A percentile compares a stretch with the other conserved stretches of the same genome.
Conservation (phyloP, 2,329 filamentous ascomycete species). For the Colletotrichum ledebouriae region DNA sequence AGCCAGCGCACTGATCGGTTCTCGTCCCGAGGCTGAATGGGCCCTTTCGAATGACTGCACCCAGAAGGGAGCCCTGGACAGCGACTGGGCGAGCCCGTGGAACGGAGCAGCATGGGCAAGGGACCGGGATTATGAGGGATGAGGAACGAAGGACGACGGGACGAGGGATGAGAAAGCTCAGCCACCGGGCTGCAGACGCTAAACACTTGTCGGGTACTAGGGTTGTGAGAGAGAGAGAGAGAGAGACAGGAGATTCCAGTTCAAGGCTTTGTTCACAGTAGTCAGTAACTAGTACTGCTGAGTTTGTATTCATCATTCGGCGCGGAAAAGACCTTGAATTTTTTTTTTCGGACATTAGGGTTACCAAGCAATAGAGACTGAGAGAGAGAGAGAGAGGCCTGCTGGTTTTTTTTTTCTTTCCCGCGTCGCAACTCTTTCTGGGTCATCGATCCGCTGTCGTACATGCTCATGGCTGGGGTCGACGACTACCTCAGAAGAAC, state of each 20-base stretch:
- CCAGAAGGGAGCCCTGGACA: conserved; percentile 15
- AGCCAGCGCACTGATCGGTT: conserved; percentile 33
- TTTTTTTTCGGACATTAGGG: no score
- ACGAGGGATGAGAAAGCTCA: conserved; percentile 2
- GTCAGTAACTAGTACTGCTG: no score
- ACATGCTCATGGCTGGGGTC: neutral
- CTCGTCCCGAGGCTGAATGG: conserved; percentile 10
- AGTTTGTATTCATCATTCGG: no score
- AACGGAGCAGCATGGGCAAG: conserved; percentile 16
- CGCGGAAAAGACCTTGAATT: no score
- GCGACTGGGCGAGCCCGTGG: conserved; percentile 15
- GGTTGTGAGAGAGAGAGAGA: neutral
- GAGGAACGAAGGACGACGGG: conserved; percentile 1
- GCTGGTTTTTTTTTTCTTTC: no score
- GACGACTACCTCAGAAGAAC: neutral
- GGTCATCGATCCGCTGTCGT: no score
- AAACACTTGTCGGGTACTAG: conserved; percentile 7
- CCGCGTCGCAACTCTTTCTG: no score
- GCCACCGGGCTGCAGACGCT: conserved; percentile 14
- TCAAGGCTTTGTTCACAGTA: no score
- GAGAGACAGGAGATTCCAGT: no score
- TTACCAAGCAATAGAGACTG: no score
- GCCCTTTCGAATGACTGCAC: conserved; percentile 11
- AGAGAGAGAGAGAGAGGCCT: no score
- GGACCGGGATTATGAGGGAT: neutral